phyloP scores from a whole-genome alignment of 1,139 yeast species.

The Diutina sp. region DNA sequence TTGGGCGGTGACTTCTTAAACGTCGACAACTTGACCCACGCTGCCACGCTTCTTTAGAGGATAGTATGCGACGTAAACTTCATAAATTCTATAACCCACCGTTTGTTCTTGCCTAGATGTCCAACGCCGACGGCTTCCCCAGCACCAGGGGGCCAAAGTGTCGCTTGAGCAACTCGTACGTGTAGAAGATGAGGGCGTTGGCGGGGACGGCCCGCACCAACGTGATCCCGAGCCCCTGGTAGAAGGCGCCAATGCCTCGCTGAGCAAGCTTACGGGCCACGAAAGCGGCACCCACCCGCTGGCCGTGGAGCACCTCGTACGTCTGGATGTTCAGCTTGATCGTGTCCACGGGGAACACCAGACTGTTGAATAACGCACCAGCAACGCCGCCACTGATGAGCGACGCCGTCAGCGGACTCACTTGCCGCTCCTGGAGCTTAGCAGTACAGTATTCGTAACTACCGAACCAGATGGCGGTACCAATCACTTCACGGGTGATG shows the following conservation, averaged over 20 bases:
- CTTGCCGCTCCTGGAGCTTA: conserved; percentile 16
- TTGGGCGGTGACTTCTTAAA: conserved; percentile 27
- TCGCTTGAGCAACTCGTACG: conserved; percentile 56
- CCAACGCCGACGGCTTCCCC: not conserved
- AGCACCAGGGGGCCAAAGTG: conserved; percentile 8
- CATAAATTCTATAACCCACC: not conserved
- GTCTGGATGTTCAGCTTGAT: conserved; percentile 79
- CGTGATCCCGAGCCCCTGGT: conserved; percentile 80
- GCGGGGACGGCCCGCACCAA: conserved; percentile 78
- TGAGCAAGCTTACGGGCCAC: conserved; percentile 3
- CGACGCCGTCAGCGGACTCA: conserved; percentile 32
- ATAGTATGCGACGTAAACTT: not conserved
- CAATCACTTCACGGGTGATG: conserved; percentile 69
- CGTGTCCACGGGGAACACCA: conserved; percentile 84
- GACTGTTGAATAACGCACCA: conserved; percentile 68
- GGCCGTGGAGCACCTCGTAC: conserved; percentile 9
- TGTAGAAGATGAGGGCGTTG: conserved; percentile 73
- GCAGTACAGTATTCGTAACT: conserved; percentile 44
- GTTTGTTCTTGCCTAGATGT: not conserved
- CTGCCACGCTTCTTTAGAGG: conserved; percentile 10
- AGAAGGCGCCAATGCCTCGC: conserved; percentile 34
- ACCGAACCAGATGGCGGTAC: conserved; percentile 93
- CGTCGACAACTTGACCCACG: conserved; percentile 22
- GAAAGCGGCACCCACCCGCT: conserved; percentile 10
- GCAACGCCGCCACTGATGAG: conserved; percentile 69